A percentile compares a stretch with the other conserved stretches of the same genome.
These are phyloP conservation scores for Aureobasidium lini DNA, from an alignment of 2,329 filamentous ascomycete species.

Conservation along the genomic window DNA sequence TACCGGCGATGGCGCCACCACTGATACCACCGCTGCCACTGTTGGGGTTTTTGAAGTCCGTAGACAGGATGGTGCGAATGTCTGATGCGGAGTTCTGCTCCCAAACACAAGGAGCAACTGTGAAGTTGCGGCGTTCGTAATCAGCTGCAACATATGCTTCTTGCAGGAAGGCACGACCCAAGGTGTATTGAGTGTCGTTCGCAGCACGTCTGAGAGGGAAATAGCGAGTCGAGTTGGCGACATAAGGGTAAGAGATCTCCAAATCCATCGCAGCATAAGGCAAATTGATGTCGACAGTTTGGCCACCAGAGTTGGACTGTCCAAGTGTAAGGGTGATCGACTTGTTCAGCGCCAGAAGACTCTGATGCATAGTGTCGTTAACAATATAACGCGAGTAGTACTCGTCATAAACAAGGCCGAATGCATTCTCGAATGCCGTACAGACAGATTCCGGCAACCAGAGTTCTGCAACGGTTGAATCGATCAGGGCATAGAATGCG, in stretches of 20 bases:
- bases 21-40: constrained; percentile 17
- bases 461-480: constrained; percentile 57
- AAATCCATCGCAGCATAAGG: constrained; percentile 32
- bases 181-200: constrained; percentile 29
- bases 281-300: constrained; percentile 27
- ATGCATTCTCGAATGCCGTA: constrained; percentile 29
- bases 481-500: constrained; percentile 44
- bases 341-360: constrained; percentile 22
- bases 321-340: constrained; percentile 29
- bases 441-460: constrained; percentile 49
- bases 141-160: constrained; percentile 33
- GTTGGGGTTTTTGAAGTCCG: constrained; percentile 15
- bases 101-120: constrained; percentile 29
- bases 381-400: constrained; percentile 27
- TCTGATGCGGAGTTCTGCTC: constrained; percentile 20
- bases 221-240: constrained; percentile 23
- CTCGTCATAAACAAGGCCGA: constrained; percentile 28
- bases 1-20: constrained; percentile 28
- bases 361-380: constrained; percentile 25
- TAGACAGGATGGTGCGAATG: constrained; percentile 25
- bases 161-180: constrained; percentile 31
- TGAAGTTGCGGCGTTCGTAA: constrained; percentile 31
- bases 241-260: constrained; percentile 23
- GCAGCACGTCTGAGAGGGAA: constrained; percentile 29
- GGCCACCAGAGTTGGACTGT: constrained; percentile 17